Percentiles rank a stretch among this genome's conserved stretches.
Conservation (phyloP, 1,139 yeast genomes). For the Magnusiomyces tetraspermus region DNA sequence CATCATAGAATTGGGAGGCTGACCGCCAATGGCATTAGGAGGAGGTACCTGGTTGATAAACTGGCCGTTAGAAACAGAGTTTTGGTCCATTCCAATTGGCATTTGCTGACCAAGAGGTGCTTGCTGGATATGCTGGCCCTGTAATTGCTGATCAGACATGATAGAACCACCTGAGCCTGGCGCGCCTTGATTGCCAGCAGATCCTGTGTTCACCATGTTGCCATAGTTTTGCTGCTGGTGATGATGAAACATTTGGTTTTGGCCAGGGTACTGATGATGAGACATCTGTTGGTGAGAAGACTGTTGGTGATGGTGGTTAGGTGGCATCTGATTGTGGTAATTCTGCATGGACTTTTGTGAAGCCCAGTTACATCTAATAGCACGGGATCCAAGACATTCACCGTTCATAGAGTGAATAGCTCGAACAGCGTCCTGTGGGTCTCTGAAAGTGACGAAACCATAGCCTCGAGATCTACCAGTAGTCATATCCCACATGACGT, state of each 20-base stretch:
- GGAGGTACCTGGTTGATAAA: background rate
- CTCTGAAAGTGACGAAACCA: conserved; percentile 77
- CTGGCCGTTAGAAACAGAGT: background rate
- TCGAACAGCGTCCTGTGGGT: conserved; percentile 58
- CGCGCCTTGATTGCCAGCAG: background rate
- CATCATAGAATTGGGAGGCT: background rate
- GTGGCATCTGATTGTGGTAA: conserved; percentile 5
- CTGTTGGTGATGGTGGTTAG: conserved; percentile 1
- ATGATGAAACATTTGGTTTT: conserved; percentile 2
- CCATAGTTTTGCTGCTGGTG: conserved; percentile 5
- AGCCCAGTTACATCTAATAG: conserved; percentile 85
- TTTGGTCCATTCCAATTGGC: background rate
- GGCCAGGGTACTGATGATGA: background rate
- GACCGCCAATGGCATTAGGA: background rate
- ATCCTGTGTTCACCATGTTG: background rate
- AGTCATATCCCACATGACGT: conserved; percentile 97
- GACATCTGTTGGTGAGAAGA: conserved; percentile 1
- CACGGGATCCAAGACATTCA: conserved; percentile 58
- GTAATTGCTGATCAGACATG: conserved; percentile 14
- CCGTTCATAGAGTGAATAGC: conserved; percentile 76
- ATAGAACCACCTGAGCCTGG: background rate
- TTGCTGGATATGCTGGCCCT: conserved; percentile 4
- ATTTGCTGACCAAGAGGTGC: background rate
- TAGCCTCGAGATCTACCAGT: conserved; percentile 86
- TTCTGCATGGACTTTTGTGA: conserved; percentile 42